Conservation (phyloP, 73 alveolate genomes). For the Breviolum minutum region DNA sequence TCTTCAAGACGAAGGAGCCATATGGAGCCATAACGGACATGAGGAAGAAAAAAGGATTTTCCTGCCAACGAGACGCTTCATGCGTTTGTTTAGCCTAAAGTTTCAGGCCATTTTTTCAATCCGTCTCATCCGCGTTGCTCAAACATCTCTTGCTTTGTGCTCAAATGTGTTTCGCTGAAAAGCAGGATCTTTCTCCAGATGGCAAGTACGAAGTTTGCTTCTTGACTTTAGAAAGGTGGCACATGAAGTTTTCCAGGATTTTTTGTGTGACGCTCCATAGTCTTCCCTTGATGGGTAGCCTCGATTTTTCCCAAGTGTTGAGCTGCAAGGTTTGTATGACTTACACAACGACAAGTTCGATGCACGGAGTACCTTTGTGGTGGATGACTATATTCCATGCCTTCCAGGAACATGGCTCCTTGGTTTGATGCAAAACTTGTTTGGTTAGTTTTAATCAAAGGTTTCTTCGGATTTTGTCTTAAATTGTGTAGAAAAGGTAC, state of each 20-base stretch:
- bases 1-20: background rate
- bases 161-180: background rate
- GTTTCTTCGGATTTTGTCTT: too few relatives aligned
- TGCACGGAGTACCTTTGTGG: background rate
- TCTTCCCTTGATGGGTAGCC: background rate
- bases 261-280: background rate
- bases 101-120: background rate
- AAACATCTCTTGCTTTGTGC: background rate
- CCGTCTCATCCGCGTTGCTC: background rate
- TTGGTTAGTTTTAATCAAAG: too few relatives aligned
- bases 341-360: background rate
- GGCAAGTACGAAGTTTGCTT: background rate
- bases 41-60: background rate
- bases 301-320: background rate
- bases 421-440: background rate
- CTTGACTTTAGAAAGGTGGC: background rate
- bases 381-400: conserved; percentile 32
- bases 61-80: background rate
- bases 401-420: background rate
- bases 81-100: background rate
- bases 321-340: background rate
- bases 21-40: background rate
- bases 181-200: too few relatives aligned
- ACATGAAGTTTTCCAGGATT: background rate
- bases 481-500: too few relatives aligned